phyloP scores from a whole-genome alignment of 2,329 filamentous ascomycete genomes.

The Cadophora gregata region DNA sequence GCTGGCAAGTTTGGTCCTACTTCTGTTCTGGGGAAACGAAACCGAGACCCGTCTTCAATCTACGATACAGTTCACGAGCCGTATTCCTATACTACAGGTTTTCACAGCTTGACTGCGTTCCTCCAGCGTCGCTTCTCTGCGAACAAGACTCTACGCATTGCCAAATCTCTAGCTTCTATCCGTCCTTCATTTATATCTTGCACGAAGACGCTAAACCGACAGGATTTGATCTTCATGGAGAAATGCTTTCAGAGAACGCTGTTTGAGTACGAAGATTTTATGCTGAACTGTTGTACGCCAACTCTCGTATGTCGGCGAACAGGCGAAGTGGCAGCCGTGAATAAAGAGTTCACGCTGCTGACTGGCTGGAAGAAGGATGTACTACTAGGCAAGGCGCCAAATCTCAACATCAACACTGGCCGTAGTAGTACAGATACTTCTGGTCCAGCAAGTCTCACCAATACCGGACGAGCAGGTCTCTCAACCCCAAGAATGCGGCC shows the following conservation, averaged over 20 bases:
- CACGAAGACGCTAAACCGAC: constrained; percentile 83
- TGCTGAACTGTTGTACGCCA: constrained; percentile 85
- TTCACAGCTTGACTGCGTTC: constrained; percentile 85
- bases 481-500: constrained; percentile 59
- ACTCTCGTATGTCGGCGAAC: constrained; percentile 91
- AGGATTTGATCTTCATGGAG: constrained; percentile 96
- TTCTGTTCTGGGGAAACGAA: constrained; percentile 54
- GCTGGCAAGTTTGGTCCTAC: constrained; percentile 40
- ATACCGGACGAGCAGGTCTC: constrained; percentile 51
- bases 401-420: constrained; percentile 79
- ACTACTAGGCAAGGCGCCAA: constrained; percentile 83
- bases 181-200: constrained; percentile 93
- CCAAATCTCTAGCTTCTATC: constrained; percentile 86
- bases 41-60: constrained; percentile 79
- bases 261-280: constrained; percentile 91
- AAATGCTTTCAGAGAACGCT: constrained; percentile 94
- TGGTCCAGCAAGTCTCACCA: constrained; percentile 37
- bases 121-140: constrained; percentile 79
- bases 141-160: constrained; percentile 80
- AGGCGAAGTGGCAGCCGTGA: constrained; percentile 92
- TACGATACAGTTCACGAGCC: constrained; percentile 91
- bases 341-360: constrained; percentile 95
- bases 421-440: constrained; percentile 54
- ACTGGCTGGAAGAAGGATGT: constrained; percentile 95
- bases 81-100: constrained; percentile 88